phyloP scores from a whole-genome alignment of 2,329 filamentous ascomycete species.

The Claviceps sp. region DNA sequence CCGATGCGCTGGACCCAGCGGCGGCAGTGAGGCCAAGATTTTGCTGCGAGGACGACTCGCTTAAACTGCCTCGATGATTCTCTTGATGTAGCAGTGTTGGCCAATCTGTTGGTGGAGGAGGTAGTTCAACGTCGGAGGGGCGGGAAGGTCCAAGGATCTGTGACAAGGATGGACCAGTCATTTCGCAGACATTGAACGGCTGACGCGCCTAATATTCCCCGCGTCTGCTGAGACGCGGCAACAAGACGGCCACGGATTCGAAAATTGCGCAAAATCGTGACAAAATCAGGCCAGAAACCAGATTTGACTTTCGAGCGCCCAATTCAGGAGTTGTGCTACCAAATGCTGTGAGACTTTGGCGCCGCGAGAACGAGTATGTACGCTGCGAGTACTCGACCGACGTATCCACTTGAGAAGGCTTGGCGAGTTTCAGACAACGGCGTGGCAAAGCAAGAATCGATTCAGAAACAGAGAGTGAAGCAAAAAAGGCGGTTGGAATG shows the following conservation, averaged over 20 bases:
- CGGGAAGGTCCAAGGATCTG: slow-evolving; percentile 19
- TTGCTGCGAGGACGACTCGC: neutral
- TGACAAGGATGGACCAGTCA: slow-evolving; percentile 20
- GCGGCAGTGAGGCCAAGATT: neutral
- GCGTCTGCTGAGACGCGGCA: neutral
- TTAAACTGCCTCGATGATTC: neutral
- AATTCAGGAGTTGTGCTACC: neutral
- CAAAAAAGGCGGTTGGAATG: too few relatives aligned
- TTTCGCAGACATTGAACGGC: slow-evolving; percentile 8
- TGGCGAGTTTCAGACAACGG: too few relatives aligned
- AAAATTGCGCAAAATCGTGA: neutral
- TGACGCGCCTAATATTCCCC: neutral
- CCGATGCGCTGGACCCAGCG: neutral
- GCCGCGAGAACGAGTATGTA: too few relatives aligned
- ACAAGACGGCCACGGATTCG: neutral
- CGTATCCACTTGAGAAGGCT: too few relatives aligned
- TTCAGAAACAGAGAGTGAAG: too few relatives aligned
- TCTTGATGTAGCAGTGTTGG: neutral
- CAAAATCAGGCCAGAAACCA: neutral
- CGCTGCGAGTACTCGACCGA: too few relatives aligned
- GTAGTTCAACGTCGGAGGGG: slow-evolving; percentile 6
- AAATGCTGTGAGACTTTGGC: too few relatives aligned
- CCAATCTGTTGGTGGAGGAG: neutral
- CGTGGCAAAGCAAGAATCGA: too few relatives aligned
- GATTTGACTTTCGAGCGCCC: neutral